phyloP scores from a whole-genome alignment of 768 basidiomycete genomes.

The Solioccasus polychromus region DNA sequence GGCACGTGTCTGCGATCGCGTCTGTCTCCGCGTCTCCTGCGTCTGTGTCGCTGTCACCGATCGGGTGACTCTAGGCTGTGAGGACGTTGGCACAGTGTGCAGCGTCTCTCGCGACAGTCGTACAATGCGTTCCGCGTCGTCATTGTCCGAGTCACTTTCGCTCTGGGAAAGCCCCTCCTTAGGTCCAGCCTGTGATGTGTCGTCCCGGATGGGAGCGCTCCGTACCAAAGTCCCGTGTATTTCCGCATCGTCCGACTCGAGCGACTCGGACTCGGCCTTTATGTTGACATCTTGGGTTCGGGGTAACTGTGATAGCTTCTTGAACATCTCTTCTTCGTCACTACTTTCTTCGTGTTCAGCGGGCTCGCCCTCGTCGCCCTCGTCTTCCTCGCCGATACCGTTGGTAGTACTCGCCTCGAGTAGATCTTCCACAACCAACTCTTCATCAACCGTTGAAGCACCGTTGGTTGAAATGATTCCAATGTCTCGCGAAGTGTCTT shows the following conservation, averaged over 20 bases:
- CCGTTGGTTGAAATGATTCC: no score
- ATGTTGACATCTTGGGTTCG: conserved; percentile 11
- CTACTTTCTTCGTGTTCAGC: no score
- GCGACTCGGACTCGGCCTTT: conserved; percentile 12
- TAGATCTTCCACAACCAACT: conserved; percentile 22
- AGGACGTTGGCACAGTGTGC: background rate
- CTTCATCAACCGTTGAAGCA: conserved; percentile 17
- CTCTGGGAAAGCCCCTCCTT: no score
- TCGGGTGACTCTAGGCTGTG: conserved; percentile 7
- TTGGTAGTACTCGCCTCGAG: conserved; percentile 8
- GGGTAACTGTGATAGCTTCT: conserved; percentile 1
- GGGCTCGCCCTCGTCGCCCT: background rate
- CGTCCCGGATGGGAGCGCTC: no score
- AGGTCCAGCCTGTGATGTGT: no score
- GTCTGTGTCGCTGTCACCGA: conserved; percentile 1
- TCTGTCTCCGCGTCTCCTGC: background rate
- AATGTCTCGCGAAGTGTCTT: no score
- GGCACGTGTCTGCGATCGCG: background rate
- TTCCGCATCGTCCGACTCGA: conserved; percentile 31
- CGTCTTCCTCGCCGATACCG: background rate
- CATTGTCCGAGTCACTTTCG: conserved; percentile 2
- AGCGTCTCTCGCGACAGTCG: conserved; percentile 13
- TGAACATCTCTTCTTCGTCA: no score
- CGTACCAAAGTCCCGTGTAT: conserved; percentile 18
- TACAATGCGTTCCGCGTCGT: conserved; percentile 12